phyloP scores from a whole-genome alignment of 2,329 filamentous ascomycete genomes.

The Rutstroemia sp. region DNA sequence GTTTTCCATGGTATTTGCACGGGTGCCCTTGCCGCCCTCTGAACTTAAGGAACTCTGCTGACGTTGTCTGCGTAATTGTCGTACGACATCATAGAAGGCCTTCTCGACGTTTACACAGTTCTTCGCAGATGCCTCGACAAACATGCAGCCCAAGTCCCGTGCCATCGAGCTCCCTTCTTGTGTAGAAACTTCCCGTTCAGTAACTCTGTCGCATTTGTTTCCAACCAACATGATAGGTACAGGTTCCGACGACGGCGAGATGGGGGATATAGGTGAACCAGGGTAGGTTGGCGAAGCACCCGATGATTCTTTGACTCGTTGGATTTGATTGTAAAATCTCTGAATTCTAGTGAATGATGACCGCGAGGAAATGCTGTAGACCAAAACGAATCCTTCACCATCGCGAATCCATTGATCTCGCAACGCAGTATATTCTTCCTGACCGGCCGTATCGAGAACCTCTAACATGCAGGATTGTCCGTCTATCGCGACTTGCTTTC shows the following conservation, averaged over 20 bases:
- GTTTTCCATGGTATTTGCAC: slow-evolving; percentile 18
- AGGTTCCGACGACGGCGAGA: slow-evolving; percentile 42
- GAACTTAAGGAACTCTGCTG: slow-evolving; percentile 34
- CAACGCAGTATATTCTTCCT: slow-evolving; percentile 96
- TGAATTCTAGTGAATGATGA: slow-evolving; percentile 93
- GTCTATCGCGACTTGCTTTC: slow-evolving; percentile 89
- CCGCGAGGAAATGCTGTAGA: slow-evolving; percentile 97
- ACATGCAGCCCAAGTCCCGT: slow-evolving; percentile 88
- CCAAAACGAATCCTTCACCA: slow-evolving; percentile 92
- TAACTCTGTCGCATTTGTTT: slow-evolving; percentile 96
- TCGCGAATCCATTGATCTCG: slow-evolving; percentile 98
- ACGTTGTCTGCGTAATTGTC: slow-evolving; percentile 79
- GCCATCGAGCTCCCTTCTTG: slow-evolving; percentile 92
- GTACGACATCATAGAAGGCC: slow-evolving; percentile 95
- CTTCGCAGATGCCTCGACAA: slow-evolving; percentile 94
- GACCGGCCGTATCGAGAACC: slow-evolving; percentile 92
- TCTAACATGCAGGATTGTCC: slow-evolving; percentile 95
- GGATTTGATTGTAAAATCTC: slow-evolving; percentile 93
- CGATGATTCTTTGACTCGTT: slow-evolving; percentile 89
- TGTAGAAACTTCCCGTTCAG: slow-evolving; percentile 91
- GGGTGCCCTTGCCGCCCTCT: slow-evolving; percentile 19
- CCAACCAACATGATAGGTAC: slow-evolving; percentile 97
- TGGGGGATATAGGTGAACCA: slow-evolving; percentile 60
- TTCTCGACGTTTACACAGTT: slow-evolving; percentile 98
- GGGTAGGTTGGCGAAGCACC: slow-evolving; percentile 70